A percentile compares a stretch with the other conserved stretches of the same genome.
Evolutionary conservation across 768 basidiomycete genomes (phyloP).

Genomic region (Daedalea quercina): DNA sequence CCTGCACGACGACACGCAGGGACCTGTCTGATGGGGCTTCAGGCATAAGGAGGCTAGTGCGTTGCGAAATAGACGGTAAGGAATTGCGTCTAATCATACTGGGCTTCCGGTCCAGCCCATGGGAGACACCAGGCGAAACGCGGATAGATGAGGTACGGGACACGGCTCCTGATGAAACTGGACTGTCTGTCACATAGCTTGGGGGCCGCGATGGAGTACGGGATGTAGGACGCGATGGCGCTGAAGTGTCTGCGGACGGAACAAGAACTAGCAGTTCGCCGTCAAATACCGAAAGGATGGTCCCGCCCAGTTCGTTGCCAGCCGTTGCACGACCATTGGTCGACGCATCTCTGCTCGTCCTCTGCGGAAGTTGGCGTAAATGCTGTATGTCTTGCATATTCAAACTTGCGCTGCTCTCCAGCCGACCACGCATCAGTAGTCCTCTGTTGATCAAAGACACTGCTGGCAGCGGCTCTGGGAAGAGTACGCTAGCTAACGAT

Average conservation of each 20-base stretch:
- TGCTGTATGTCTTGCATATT: constrained; percentile 53
- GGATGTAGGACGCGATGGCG: constrained; percentile 50
- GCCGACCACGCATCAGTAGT: constrained; percentile 56
- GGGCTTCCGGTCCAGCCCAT: constrained; percentile 69
- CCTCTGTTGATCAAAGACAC: constrained; percentile 63
- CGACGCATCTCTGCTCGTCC: constrained; percentile 12
- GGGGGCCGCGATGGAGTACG: constrained; percentile 64
- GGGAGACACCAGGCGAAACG: constrained; percentile 57
- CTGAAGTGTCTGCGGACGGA: constrained; percentile 30
- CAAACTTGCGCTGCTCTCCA: constrained; percentile 51
- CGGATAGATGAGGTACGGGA: constrained; percentile 69
- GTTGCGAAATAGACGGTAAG: constrained; percentile 66
- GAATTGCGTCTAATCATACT: constrained; percentile 73
- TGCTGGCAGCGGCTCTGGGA: constrained; percentile 68
- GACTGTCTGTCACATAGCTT: constrained; percentile 47
- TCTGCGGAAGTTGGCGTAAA: constrained; percentile 46
- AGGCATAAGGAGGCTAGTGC: constrained; percentile 47
- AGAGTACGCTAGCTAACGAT: constrained; percentile 59
- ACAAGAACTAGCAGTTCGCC: constrained; percentile 71
- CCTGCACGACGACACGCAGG: constrained; percentile 69
- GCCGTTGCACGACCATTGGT: constrained; percentile 5
- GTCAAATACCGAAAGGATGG: constrained; percentile 64
- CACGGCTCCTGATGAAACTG: constrained; percentile 33
- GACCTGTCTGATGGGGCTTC: constrained; percentile 67
- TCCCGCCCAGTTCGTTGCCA: constrained; percentile 46